Conservation (phyloP, 441 rosid species). For the Mallotus japonicus region DNA sequence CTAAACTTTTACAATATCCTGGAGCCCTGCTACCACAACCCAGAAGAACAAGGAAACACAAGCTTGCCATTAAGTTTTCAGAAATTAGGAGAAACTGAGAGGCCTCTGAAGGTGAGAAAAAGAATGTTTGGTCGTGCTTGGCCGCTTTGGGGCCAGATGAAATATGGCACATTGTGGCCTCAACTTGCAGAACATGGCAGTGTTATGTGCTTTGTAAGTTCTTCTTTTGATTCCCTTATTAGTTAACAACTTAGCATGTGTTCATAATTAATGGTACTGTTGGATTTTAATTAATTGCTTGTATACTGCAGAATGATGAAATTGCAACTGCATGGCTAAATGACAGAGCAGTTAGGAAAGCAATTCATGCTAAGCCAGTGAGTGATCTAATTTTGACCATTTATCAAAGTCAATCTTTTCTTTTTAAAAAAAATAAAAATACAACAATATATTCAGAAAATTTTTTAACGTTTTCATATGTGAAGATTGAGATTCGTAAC, state of each 20-base stretch:
- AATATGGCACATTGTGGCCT: constrained; percentile 43
- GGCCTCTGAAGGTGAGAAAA: constrained; percentile 44
- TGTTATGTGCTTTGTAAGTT: constrained; percentile 41
- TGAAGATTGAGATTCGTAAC: no score
- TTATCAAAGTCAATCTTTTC: no score
- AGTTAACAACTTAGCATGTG: background rate
- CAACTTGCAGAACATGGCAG: constrained; percentile 15
- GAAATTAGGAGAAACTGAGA: constrained; percentile 42
- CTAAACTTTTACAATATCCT: constrained; percentile 46
- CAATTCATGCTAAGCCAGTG: constrained; percentile 51
- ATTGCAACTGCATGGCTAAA: constrained; percentile 58
- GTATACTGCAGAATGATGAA: constrained; percentile 41
- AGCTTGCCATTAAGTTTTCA: constrained; percentile 47
- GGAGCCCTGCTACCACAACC: constrained; percentile 51
- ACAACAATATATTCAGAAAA: no score
- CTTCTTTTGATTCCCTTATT: background rate
- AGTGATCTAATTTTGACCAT: background rate
- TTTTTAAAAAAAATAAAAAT: no score
- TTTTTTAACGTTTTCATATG: no score
- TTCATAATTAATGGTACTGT: no score
- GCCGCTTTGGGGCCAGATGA: constrained; percentile 40
- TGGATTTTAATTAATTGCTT: background rate
- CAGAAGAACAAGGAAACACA: constrained; percentile 22
- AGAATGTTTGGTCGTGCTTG: constrained; percentile 67
- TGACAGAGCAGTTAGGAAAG: constrained; percentile 42